Conservation (phyloP, 163 green algal genomes). For the Chlamydomonas reinhardtii region DNA sequence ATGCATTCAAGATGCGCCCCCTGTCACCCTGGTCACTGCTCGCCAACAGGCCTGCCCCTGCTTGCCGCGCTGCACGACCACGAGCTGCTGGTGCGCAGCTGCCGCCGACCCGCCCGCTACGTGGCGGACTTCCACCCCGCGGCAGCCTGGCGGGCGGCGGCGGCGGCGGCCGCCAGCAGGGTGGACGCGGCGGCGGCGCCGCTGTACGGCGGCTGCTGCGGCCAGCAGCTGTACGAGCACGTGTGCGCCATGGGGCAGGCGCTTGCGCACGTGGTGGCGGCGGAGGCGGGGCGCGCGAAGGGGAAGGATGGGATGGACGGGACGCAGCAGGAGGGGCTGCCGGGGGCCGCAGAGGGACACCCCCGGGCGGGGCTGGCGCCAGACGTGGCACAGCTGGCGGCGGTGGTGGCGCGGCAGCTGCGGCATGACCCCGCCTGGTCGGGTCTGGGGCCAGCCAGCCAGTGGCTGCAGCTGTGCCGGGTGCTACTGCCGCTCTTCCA, state of each 20-base stretch:
- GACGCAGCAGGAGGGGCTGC: neutral
- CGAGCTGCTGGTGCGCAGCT: slow-evolving; percentile 29
- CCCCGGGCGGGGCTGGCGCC: neutral
- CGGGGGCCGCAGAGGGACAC: neutral
- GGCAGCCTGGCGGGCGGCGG: neutral
- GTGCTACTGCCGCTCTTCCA: slow-evolving; percentile 4
- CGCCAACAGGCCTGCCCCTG: slow-evolving; percentile 1
- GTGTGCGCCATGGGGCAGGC: neutral
- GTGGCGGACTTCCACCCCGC: slow-evolving; percentile 18
- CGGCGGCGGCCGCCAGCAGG: neutral
- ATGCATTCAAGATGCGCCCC: too few relatives aligned
- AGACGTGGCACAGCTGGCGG: neutral
- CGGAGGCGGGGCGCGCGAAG: neutral
- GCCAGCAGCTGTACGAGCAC: neutral
- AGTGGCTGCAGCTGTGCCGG: slow-evolving; percentile 43
- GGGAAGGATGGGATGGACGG: neutral
- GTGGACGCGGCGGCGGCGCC: neutral
- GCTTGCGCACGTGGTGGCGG: neutral
- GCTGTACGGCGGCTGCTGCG: neutral
- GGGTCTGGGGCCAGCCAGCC: neutral
- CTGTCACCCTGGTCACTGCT: too few relatives aligned
- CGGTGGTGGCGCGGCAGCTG: slow-evolving; percentile 2
- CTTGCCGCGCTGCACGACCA: slow-evolving; percentile 31
- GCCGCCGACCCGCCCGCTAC: slow-evolving; percentile 25
- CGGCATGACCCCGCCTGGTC: neutral